Evolutionary conservation across 768 basidiomycete species (phyloP), one percentile per base, ranked within the genome.

Genomic region (Serendipita sp.): DNA sequence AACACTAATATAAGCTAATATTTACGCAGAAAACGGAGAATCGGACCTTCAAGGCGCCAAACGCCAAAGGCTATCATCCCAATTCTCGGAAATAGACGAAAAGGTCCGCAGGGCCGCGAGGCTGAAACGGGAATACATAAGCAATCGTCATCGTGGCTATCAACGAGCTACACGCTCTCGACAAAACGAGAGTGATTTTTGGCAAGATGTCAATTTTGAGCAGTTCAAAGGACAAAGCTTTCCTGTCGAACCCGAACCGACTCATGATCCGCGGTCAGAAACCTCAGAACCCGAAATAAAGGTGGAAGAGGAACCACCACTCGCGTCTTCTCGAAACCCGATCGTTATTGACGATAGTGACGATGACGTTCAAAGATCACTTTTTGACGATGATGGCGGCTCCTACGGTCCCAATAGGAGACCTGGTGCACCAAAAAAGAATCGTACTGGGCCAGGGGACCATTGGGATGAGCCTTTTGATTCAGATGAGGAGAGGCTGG

Each of bases 401-500:
- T 23, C 7, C 41, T 13, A 13, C 13, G 41, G 13, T 41, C 41
- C 41, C 5, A 41, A 41, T 13, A 7, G 41, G 41, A 41, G 41
- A 41, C 41, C 41, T 41, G n/a, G n/a, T 32, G n/a, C 48, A 4
- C 28, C 23, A n/a, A n/a, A 60, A 8, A 36, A 34, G 28, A 4
- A 60, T n/a, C 18, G 35, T 23, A 36, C 28, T 10, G 34, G 3
- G 8, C 16, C 4, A 32, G n/a, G 56, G 16, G 8, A 8, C 34
- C 16, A 8, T n/a, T 28, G 28, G 56, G 16, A 38, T 60, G 52
- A 54, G 16, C 13, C 23, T 15, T 15, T 16, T 11, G 64, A 77
- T 54, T 73, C 78, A 45, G 79, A 80, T 34, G 73, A 70, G 11
- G 70, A 69, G 3, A 77, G 76, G 60, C 73, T 70, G 48, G 77